phyloP scores from a whole-genome alignment of 2,329 filamentous ascomycete genomes.

The Colletotrichum lentis region DNA sequence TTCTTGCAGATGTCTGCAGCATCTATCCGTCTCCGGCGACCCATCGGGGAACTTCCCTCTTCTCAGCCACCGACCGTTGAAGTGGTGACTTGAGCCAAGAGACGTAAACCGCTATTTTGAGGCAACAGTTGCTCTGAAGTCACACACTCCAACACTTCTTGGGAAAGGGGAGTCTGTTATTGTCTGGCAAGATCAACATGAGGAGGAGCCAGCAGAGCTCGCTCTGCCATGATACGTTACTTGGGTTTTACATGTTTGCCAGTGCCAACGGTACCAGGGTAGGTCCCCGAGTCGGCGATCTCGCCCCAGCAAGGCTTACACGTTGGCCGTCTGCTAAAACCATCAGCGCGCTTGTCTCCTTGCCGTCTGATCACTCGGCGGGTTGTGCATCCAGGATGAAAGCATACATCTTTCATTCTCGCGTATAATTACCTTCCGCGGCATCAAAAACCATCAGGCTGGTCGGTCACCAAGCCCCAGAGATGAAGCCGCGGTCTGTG shows the following conservation, averaged over 20 bases:
- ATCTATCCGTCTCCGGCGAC: neutral
- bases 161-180: neutral
- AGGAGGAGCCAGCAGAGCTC: neutral
- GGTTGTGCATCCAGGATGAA: conserved; percentile 4
- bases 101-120: neutral
- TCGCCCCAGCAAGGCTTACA: neutral
- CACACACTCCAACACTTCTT: neutral
- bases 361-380: neutral
- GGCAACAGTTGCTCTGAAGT: neutral
- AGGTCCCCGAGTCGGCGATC: conserved; percentile 5
- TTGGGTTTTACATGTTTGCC: neutral
- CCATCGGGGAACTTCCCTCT: neutral
- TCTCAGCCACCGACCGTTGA: neutral
- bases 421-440: conserved; percentile 14
- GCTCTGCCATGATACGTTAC: conserved; percentile 15
- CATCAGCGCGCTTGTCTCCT: neutral
- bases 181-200: neutral
- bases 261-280: neutral
- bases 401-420: conserved; percentile 1
- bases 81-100: neutral
- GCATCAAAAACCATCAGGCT: neutral
- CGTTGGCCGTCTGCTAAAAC: neutral
- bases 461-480: neutral
- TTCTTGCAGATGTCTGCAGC: neutral
- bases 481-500: neutral